phyloP scores from a whole-genome alignment of 116 monocot genomes.

The Posidonia oceanica region DNA sequence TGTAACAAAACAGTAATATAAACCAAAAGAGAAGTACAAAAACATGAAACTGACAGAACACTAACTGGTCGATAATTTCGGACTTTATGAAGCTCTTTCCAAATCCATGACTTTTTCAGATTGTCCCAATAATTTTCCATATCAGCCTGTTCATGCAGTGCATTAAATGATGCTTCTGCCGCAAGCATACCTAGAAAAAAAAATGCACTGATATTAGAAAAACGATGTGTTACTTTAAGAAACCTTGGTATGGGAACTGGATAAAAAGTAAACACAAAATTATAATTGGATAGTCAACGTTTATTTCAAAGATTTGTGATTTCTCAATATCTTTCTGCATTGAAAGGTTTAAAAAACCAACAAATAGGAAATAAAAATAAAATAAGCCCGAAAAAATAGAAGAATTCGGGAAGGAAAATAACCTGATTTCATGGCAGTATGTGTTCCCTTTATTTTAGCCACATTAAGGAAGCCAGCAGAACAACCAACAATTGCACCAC shows the following conservation, averaged over 20 bases:
- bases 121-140: constrained; percentile 80
- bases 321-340: no score
- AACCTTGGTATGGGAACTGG: no score
- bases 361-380: neutral
- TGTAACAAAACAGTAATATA: neutral
- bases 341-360: neutral
- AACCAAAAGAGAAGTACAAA: neutral
- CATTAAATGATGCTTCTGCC: constrained; percentile 74
- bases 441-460: constrained; percentile 97
- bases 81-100: constrained; percentile 78
- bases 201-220: neutral
- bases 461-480: constrained; percentile 95
- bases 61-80: constrained; percentile 88
- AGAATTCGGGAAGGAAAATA: neutral
- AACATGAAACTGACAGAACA: neutral
- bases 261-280: no score
- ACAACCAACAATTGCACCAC: constrained; percentile 95
- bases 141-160: constrained; percentile 46
- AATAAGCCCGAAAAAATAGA: neutral
- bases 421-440: constrained; percentile 99
- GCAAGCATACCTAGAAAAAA: constrained; percentile 75
- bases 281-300: no score
- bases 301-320: no score
- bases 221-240: no score
- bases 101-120: constrained; percentile 88